Evolutionary conservation across 345 rosid genomes (phyloP).

Genomic region (Bruguiera parviflora): DNA sequence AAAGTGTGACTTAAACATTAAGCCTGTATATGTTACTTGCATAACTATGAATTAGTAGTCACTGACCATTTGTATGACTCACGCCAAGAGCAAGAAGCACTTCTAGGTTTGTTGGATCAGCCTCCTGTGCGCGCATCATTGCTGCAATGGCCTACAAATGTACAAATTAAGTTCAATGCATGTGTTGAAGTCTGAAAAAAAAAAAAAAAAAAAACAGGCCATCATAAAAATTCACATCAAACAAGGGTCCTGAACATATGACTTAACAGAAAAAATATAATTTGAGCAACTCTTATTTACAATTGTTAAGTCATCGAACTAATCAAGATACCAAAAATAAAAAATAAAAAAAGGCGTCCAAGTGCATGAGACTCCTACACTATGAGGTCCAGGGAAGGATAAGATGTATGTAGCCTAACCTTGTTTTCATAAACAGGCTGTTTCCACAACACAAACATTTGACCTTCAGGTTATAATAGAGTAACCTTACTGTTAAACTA

Average conservation of each 20-base stretch:
- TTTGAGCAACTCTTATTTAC: background rate
- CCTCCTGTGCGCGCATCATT: constrained; percentile 98
- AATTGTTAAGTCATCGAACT: background rate
- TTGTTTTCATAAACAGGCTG: too few relatives aligned
- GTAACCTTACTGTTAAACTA: too few relatives aligned
- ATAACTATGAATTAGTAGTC: background rate
- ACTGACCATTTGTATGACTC: constrained; percentile 97
- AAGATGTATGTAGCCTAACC: too few relatives aligned
- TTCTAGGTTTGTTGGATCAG: constrained; percentile 91
- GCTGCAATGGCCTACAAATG: constrained; percentile 94
- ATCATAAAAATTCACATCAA: background rate
- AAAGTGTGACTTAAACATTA: too few relatives aligned
- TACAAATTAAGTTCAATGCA: constrained; percentile 10
- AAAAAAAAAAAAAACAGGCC: too few relatives aligned
- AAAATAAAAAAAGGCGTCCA: background rate
- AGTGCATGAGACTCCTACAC: too few relatives aligned
- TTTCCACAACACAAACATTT: too few relatives aligned
- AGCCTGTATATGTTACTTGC: background rate
- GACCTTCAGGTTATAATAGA: too few relatives aligned
- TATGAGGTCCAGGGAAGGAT: too few relatives aligned
- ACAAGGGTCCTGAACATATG: background rate
- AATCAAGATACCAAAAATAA: background rate
- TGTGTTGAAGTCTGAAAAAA: too few relatives aligned
- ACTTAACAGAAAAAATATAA: background rate
- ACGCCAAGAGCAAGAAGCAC: constrained; percentile 99